Percentiles rank a stretch among this genome's conserved stretches.
phyloP scores from a whole-genome alignment of 2,329 filamentous ascomycete species.

The Cryphonectria nitschkei region DNA sequence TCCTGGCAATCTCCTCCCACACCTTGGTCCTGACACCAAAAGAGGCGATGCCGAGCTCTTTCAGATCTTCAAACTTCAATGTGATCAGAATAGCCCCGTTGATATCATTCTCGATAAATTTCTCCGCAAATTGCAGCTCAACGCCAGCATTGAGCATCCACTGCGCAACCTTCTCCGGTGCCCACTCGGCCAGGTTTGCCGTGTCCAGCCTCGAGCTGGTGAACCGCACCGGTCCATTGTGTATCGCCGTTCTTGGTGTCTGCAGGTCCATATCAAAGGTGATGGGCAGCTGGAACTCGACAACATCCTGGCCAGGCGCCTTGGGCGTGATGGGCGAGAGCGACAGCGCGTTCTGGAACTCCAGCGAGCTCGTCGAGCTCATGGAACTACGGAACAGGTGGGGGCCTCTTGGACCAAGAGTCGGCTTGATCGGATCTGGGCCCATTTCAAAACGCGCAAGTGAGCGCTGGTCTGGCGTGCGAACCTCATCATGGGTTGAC shows the following conservation, averaged over 20 bases:
- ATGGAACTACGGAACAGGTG: constrained; percentile 81
- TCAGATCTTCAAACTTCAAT: constrained; percentile 87
- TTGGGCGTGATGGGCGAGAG: constrained; percentile 77
- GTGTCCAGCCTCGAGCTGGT: constrained; percentile 61
- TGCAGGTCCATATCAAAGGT: constrained; percentile 43
- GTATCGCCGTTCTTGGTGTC: constrained; percentile 42
- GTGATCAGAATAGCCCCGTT: constrained; percentile 84
- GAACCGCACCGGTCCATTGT: constrained; percentile 59
- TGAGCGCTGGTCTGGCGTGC: constrained; percentile 60
- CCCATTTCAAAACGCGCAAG: constrained; percentile 29
- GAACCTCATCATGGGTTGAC: constrained; percentile 82
- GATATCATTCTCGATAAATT: constrained; percentile 91
- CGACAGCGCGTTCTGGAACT: constrained; percentile 61
- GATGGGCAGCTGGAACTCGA: constrained; percentile 41
- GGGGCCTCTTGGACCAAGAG: constrained; percentile 81
- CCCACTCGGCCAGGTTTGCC: constrained; percentile 66
- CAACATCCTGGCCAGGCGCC: constrained; percentile 43
- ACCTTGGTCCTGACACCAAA: constrained; percentile 80
- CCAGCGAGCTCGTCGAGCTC: constrained; percentile 54
- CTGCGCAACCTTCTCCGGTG: constrained; percentile 75
- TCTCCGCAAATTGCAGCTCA: constrained; percentile 76
- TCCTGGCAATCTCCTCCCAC: constrained; percentile 77
- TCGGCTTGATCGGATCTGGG: constrained; percentile 61
- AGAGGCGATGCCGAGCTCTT: constrained; percentile 78
- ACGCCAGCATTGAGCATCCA: constrained; percentile 87